These are phyloP conservation scores for Populus hybrid DNA, from an alignment of 441 rosid species.

Conservation along the genomic window DNA sequence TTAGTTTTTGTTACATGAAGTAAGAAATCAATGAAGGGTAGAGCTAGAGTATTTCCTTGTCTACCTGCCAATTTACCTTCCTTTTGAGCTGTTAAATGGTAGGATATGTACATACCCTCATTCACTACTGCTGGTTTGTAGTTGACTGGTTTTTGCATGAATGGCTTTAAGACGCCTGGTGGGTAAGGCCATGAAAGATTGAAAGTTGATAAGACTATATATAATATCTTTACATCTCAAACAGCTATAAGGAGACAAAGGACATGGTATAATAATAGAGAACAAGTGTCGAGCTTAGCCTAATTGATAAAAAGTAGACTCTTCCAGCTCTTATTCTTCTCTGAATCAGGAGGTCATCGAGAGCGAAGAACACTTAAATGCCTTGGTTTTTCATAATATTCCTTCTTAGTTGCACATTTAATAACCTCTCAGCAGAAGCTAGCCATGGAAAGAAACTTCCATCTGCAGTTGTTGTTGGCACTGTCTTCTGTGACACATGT, in stretches of 20 bases:
- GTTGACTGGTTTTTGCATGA: conserved; percentile 42
- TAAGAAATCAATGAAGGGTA: background rate
- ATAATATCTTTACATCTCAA: background rate
- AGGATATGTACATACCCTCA: conserved; percentile 16
- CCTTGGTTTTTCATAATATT: conserved; percentile 29
- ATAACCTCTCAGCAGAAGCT: conserved; percentile 32
- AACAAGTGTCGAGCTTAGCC: background rate
- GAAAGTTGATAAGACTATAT: background rate
- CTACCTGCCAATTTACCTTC: background rate
- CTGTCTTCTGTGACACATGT: conserved; percentile 88
- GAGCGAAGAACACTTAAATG: conserved; percentile 19
- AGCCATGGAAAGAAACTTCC: conserved; percentile 36
- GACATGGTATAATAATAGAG: background rate
- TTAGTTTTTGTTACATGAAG: too few species aligned
- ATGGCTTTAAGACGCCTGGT: conserved; percentile 13
- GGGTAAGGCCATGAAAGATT: background rate
- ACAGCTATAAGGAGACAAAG: background rate
- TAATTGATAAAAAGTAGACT: conserved; percentile 17
- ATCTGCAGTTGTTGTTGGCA: conserved; percentile 68
- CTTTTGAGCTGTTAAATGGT: conserved; percentile 27
- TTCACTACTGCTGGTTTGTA: conserved; percentile 33
- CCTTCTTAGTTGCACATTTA: conserved; percentile 29
- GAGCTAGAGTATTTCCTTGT: background rate
- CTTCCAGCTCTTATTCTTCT: conserved; percentile 11
- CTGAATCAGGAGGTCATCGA: background rate